Evolutionary conservation across 306 rosid species (phyloP).

Genomic region (Leucaena leucocephala): DNA sequence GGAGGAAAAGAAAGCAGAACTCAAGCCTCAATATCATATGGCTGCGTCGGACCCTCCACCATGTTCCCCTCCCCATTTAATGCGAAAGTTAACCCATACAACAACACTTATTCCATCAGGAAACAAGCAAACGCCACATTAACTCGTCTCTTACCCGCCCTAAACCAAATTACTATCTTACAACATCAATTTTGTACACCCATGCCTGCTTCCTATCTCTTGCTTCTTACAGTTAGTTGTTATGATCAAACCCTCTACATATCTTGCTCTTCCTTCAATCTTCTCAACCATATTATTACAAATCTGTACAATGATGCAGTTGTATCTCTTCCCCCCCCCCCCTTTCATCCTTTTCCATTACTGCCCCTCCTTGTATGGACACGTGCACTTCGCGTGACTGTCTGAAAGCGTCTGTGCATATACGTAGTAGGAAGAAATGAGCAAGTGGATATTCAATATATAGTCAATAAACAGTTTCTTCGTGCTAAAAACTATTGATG

Average conservation of each 20-base stretch:
- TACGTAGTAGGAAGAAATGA: neutral
- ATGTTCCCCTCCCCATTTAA: conserved; percentile 30
- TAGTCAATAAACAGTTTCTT: neutral
- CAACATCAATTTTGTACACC: conserved; percentile 40
- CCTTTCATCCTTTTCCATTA: conserved; percentile 30
- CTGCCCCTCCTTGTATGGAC: conserved; percentile 59
- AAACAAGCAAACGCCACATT: conserved; percentile 29
- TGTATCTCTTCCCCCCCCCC: no score
- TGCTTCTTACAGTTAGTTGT: neutral
- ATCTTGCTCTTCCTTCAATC: conserved; percentile 7
- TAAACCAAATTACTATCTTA: conserved; percentile 31
- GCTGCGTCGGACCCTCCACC: conserved; percentile 32
- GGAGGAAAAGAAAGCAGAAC: neutral
- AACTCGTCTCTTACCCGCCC: conserved; percentile 15
- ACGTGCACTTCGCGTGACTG: conserved; percentile 70
- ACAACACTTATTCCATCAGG: neutral
- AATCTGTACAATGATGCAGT: conserved; percentile 53
- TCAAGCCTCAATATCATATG: neutral
- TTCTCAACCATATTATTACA: conserved; percentile 46
- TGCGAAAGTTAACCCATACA: conserved; percentile 29
- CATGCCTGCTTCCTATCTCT: conserved; percentile 2
- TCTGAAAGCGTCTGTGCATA: conserved; percentile 65
- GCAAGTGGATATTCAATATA: neutral
- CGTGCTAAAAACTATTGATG: neutral
- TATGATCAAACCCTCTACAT: neutral